Evolutionary conservation across 805 yeast species (phyloP).

Genomic region (Candida berthetii): DNA sequence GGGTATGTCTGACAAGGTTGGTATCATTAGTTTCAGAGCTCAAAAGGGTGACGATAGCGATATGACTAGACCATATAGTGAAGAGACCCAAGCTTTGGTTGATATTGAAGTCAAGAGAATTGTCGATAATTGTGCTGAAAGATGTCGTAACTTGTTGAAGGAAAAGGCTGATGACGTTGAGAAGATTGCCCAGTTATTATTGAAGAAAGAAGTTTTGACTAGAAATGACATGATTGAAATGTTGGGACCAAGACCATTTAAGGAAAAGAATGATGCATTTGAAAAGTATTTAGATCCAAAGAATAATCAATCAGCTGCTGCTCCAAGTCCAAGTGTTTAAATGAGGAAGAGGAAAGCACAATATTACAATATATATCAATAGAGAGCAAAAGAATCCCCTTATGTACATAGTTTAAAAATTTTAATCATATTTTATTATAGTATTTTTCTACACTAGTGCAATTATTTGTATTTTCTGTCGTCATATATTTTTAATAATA

Average conservation of each 20-base stretch:
- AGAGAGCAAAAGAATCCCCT: neutral
- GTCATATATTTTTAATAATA: no score
- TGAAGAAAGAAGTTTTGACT: slow-evolving; percentile 83
- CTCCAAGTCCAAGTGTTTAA: neutral
- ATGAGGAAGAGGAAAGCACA: neutral
- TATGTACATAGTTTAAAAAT: neutral
- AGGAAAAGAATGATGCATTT: slow-evolving; percentile 86
- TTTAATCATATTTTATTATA: neutral
- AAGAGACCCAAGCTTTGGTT: slow-evolving; percentile 72
- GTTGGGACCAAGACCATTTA: slow-evolving; percentile 88
- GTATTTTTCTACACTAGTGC: no score
- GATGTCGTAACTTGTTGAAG: slow-evolving; percentile 61
- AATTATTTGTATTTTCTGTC: no score
- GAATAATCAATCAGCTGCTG: neutral
- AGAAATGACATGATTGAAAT: slow-evolving; percentile 90
- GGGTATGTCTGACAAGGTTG: slow-evolving; percentile 88
- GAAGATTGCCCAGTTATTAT: slow-evolving; percentile 79
- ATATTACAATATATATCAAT: neutral
- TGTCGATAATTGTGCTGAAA: slow-evolving; percentile 66
- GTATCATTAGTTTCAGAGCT: slow-evolving; percentile 54
- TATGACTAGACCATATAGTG: slow-evolving; percentile 83
- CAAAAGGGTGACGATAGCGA: slow-evolving; percentile 43
- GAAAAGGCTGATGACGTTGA: slow-evolving; percentile 75
- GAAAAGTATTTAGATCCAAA: slow-evolving; percentile 52
- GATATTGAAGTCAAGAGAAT: slow-evolving; percentile 81